Evolutionary conservation across 495 filamentous ascomycete genomes (phyloP), one percentile per base, ranked within the genome.

Genomic region (Lepidopterella palustris): DNA sequence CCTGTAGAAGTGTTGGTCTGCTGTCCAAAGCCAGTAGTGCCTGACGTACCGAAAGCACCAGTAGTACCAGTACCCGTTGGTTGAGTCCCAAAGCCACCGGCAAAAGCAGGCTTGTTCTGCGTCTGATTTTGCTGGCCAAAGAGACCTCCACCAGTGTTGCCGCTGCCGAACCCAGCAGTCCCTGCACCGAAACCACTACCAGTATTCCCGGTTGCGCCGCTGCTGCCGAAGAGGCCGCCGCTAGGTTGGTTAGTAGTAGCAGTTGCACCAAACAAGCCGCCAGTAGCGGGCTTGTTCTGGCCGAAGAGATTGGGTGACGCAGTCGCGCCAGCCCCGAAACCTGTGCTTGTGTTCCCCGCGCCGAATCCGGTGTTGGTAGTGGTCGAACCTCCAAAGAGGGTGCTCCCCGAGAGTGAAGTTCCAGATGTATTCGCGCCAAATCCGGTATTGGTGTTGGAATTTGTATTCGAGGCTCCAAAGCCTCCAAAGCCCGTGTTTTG

Each of bases 401-500:
- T 74, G 25, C 73, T 68, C 29, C 80, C 76, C 20, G 24, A n/a
- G 3, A 27, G 31, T 4, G 77, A 71, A 29, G 72, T 73, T 57
- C 71, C 66, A 13, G n/a, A n/a, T n/a, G 67, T 65, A 21, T 71
- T 71, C 55, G 72, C 62, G 20, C 78, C 79, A 61, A 81, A 80
- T 3, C 74, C 63, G 20, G 72, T 65, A 18, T 65, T 68, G 28
- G 78, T 73, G 28, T 63, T 77, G 13, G 63, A 67, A 15, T 65
- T 67, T 15, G 66, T 73, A 50, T 70, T 78, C 23, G 67, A 72
- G 29, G 59, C 53, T 23, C 78, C 78, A 59, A 82, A 82, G 5
- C 76, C 77, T 53, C 80, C 81, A 71, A 89, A 89, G 21, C 79
- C 78, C 26, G 82, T 84, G 58, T 72, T 75, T 53, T 76, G 71